Evolutionary conservation across 2,329 filamentous ascomycete genomes (phyloP), one percentile per base, ranked within the genome.

Genomic region (Shiraia sp.): DNA sequence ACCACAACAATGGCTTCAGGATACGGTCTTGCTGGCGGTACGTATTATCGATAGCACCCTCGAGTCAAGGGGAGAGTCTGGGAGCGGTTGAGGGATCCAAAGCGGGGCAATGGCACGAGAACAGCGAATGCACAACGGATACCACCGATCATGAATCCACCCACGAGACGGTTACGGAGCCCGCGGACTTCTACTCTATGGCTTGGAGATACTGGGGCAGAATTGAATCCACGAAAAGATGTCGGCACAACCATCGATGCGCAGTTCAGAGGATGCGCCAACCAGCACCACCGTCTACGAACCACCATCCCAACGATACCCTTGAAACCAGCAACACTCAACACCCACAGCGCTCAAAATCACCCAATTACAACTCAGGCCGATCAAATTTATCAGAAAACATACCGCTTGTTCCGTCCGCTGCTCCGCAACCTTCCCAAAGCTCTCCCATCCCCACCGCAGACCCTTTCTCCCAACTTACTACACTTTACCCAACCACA

Each of bases 21-120:
- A 75, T 92, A 85, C 72, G 88, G 88, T 72, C 78, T 95, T 72
- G 79, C 82, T 70, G 88, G 88, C 74, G 88, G 88, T 90, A 76
- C 61, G 83, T 77, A 47, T 13, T 37, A 3, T 27, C 3, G 6
- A 7, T 6, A 16, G 27, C n/a, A 10, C 14, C 23, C 22, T 27
- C 42, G 23, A 22, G 9, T 34, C 17, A 10, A 7, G 10, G 14
- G 16, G 39, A 16, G 40, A 35, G 26, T 46, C 48, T 49, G 40
- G 35, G 35, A 29, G 36, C 24, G 29, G 40, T 36, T 38, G 47
- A 47, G 39, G 43, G 30, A 23, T 32, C 22, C 23, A 37, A 29
- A 38, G 23, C 33, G 32, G 37, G 23, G 43, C 54, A 61, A 61
- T 61, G 55, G 52, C 50, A 44, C 26, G n/a, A 36, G 40, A 51